Percentiles rank a stretch among this genome's conserved stretches.
These are phyloP conservation scores for Rhododendron kiyosumense DNA, from an alignment of 148 eudicot species.

Conservation along the genomic window DNA sequence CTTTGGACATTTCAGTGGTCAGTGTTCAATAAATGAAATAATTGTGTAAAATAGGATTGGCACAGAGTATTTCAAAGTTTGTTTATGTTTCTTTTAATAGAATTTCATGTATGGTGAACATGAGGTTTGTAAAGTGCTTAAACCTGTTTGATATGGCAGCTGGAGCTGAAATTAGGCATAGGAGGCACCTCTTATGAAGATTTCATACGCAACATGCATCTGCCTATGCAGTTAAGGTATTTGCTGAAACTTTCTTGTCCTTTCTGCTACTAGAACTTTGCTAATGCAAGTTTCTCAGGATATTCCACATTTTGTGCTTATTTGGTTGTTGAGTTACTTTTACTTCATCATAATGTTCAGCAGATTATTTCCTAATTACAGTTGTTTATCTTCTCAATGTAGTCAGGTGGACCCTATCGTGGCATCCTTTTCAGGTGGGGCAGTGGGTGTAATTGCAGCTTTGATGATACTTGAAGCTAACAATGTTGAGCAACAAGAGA, in stretches of 20 bases:
- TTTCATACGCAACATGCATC: conserved; percentile 71
- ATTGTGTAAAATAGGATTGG: neutral
- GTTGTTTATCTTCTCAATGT: conserved; percentile 17
- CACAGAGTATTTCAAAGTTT: neutral
- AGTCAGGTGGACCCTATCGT: conserved; percentile 99
- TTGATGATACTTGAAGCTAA: conserved; percentile 86
- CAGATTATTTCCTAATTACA: neutral
- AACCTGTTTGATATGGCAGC: conserved; percentile 40
- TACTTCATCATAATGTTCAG: neutral
- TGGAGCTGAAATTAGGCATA: conserved; percentile 83
- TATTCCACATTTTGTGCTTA: neutral
- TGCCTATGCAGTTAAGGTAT: conserved; percentile 88
- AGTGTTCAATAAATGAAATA: neutral
- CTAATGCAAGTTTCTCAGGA: neutral
- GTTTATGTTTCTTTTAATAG: neutral
- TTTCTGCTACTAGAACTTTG: conserved; percentile 1
- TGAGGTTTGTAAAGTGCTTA: too few relatives aligned
- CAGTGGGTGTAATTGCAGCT: conserved; percentile 95
- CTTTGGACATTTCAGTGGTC: neutral
- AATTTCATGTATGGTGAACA: neutral
- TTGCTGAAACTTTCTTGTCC: neutral
- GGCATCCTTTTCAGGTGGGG: conserved; percentile 94
- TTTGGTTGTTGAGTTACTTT: neutral
- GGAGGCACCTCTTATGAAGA: conserved; percentile 94
- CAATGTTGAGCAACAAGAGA: conserved; percentile 88